phyloP scores from a whole-genome alignment of 768 basidiomycete genomes.

The Mycena epipterygia region DNA sequence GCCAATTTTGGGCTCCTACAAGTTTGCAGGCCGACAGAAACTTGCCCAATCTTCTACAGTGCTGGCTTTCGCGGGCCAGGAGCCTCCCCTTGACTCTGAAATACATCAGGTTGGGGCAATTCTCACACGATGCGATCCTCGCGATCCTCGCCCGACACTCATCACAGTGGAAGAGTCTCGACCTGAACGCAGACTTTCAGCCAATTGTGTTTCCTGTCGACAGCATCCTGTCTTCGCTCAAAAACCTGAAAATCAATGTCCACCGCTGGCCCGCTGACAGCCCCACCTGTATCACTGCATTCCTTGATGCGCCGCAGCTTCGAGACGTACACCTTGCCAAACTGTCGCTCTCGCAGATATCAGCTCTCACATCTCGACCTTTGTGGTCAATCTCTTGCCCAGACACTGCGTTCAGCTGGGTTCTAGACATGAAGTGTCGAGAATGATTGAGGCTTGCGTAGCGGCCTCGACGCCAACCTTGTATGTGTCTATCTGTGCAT shows the following conservation, averaged over 20 bases:
- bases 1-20: background rate
- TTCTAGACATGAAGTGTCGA: too few relatives aligned
- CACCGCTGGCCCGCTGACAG: background rate
- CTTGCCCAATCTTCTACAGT: background rate
- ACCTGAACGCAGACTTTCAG: background rate
- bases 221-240: background rate
- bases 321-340: background rate
- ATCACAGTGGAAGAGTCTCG: background rate
- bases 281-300: background rate
- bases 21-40: background rate
- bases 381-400: too few relatives aligned
- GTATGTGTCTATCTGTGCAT: too few relatives aligned
- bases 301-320: conserved; percentile 7
- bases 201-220: background rate
- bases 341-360: background rate
- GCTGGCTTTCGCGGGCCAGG: background rate
- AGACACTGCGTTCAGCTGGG: too few relatives aligned
- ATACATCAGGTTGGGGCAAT: background rate
- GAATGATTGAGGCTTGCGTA: too few relatives aligned
- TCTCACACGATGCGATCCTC: background rate
- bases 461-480: too few relatives aligned
- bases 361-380: background rate
- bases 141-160: background rate
- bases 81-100: background rate
- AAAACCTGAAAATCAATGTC: background rate